Conservation (phyloP, 192 early-diverging fungal species). For the Funneliformis geosporum region DNA sequence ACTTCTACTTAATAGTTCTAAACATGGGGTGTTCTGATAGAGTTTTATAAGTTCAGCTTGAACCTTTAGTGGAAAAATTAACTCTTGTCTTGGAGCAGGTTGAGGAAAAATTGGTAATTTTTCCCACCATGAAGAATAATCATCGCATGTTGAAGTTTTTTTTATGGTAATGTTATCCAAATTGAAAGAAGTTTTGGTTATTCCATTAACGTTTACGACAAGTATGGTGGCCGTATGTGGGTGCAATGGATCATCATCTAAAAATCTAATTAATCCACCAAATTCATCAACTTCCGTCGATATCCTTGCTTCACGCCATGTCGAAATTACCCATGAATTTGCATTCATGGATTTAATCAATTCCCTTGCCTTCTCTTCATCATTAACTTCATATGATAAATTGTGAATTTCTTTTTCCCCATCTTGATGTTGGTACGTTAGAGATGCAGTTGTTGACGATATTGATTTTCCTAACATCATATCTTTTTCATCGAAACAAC, state of each 20-base stretch:
- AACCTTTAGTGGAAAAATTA: not conserved
- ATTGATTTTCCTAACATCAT: not conserved
- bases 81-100: slow-evolving; percentile 15
- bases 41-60: slow-evolving; percentile 2
- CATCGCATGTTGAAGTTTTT: not conserved
- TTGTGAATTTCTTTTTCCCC: not conserved
- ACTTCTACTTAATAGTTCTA: not conserved
- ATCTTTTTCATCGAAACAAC: slow-evolving; percentile 1
- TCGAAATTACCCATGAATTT: not conserved
- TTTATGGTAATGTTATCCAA: not conserved
- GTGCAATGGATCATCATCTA: not conserved
- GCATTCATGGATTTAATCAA: not conserved
- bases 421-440: not conserved
- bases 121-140: not conserved
- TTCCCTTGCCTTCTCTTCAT: not conserved
- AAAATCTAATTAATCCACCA: not conserved
- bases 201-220: not conserved
- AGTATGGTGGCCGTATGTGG: not conserved
- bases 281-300: not conserved
- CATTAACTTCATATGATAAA: not conserved
- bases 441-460: not conserved
- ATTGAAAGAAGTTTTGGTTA: not conserved
- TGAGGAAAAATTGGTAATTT: not conserved
- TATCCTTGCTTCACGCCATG: not conserved
- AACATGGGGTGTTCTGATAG: slow-evolving; percentile 4